Conservation (phyloP, 1,284 basidiomycete species). For the Rhodofomes roseus region DNA sequence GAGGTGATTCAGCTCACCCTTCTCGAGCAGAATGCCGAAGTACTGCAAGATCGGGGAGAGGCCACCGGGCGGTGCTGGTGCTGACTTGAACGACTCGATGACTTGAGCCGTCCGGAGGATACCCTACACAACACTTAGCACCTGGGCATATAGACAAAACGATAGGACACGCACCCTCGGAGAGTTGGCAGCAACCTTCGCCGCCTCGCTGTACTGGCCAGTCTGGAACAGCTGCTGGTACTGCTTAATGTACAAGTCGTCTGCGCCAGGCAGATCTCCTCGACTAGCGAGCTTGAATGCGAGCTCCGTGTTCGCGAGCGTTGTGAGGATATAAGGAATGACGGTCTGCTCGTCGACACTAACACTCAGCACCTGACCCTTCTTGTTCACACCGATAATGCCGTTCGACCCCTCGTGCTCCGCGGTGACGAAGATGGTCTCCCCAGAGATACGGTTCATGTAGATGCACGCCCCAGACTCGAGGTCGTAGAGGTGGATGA, state of each 20-base stretch:
- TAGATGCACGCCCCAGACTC: constrained; percentile 99
- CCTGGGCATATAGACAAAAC: not conserved
- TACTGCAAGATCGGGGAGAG: constrained; percentile 98
- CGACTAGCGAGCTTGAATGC: constrained; percentile 98
- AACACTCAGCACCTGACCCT: constrained; percentile 97
- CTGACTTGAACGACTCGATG: constrained; percentile 97
- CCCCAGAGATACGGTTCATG: constrained; percentile 99
- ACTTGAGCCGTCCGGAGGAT: constrained; percentile 94
- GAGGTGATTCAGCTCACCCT: constrained; percentile 95
- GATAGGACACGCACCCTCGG: constrained; percentile 60
- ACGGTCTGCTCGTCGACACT: constrained; percentile 96
- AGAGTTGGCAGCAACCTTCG: constrained; percentile 97
- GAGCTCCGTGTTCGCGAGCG: constrained; percentile 96
- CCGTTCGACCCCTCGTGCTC: constrained; percentile 94
- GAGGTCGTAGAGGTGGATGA: constrained; percentile 99
- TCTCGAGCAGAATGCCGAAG: constrained; percentile 97
- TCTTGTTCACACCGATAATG: constrained; percentile 99
- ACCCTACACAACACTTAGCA: constrained; percentile 49
- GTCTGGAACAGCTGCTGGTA: constrained; percentile 92
- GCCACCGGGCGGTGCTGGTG: constrained; percentile 86
- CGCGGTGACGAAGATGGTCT: constrained; percentile 98
- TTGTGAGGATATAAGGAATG: constrained; percentile 91
- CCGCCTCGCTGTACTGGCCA: constrained; percentile 94
- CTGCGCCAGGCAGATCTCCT: constrained; percentile 96
- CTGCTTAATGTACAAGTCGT: constrained; percentile 95